Conservation (phyloP, 345 rosid species). For the Sisymbrium altissimum region DNA sequence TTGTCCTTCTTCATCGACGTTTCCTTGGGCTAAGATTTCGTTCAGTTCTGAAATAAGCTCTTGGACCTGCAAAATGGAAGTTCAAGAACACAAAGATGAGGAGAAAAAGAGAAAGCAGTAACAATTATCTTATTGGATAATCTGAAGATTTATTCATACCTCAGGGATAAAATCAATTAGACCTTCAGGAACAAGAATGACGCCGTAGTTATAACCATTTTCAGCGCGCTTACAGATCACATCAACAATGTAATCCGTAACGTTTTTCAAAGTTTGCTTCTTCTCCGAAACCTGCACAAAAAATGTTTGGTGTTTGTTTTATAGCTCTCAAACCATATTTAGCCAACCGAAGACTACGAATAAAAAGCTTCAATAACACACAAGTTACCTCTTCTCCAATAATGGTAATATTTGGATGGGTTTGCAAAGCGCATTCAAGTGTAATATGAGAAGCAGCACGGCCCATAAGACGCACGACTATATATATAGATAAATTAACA, state of each 20-base stretch:
- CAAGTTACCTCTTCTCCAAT: conserved; percentile 88
- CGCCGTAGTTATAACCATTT: conserved; percentile 84
- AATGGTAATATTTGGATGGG: conserved; percentile 90
- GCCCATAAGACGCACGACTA: conserved; percentile 98
- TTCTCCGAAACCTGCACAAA: conserved; percentile 68
- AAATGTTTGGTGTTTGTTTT: neutral
- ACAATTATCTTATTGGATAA: neutral
- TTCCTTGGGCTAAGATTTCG: conserved; percentile 81
- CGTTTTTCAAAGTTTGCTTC: conserved; percentile 77
- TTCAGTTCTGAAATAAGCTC: conserved; percentile 84
- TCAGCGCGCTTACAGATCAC: conserved; percentile 69
- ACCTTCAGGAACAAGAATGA: conserved; percentile 95
- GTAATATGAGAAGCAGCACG: conserved; percentile 99
- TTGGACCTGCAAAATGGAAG: conserved; percentile 57
- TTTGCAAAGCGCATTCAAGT: conserved; percentile 94
- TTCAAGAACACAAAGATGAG: neutral
- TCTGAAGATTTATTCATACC: conserved; percentile 36
- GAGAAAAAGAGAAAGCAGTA: neutral
- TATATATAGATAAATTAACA: conserved; percentile 38
- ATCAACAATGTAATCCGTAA: conserved; percentile 83
- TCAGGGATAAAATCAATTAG: conserved; percentile 97
- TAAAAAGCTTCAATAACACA: neutral
- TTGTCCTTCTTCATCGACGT: conserved; percentile 64
- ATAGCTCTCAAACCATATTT: conserved; percentile 1
- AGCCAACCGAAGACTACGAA: neutral